Conservation (phyloP, 768 basidiomycete species). For the Rhodotorula graminis region DNA sequence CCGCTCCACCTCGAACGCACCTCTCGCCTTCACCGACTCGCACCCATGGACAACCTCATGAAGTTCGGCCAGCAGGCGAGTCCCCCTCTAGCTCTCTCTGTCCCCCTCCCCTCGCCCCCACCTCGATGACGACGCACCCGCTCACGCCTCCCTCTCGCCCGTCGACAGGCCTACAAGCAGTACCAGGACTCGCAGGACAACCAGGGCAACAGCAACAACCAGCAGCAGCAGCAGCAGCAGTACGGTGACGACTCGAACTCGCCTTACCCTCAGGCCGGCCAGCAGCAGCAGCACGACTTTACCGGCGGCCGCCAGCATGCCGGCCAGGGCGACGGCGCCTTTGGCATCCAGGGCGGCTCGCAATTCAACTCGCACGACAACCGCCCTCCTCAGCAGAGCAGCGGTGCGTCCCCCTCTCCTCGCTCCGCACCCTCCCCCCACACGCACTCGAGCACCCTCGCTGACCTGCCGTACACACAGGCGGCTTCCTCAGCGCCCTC, state of each 20-base stretch:
- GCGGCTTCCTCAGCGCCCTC: not conserved
- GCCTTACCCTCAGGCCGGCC: not conserved
- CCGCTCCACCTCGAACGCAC: not conserved
- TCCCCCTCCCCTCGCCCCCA: too few species aligned
- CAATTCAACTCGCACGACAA: slow-evolving; percentile 19
- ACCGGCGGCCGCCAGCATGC: slow-evolving; percentile 5
- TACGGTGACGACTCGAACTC: slow-evolving; percentile 2
- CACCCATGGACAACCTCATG: slow-evolving; percentile 18
- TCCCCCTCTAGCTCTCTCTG: not conserved
- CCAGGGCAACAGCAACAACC: not conserved
- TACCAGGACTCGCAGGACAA: slow-evolving; percentile 5
- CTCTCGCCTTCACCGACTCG: not conserved
- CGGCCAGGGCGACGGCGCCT: slow-evolving; percentile 15
- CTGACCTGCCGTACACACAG: not conserved
- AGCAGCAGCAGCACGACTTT: not conserved
- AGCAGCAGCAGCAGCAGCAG: slow-evolving; percentile 8
- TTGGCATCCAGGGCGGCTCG: slow-evolving; percentile 19
- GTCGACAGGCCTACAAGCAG: slow-evolving; percentile 17
- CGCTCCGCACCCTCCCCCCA: not conserved
- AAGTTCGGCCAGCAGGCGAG: slow-evolving; percentile 22
- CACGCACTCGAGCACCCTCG: not conserved
- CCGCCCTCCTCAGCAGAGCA: not conserved
- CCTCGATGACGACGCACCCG: not conserved
- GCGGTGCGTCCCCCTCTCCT: not conserved
- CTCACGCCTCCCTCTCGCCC: rapidly evolving